These are phyloP conservation scores for Liquidambar formosana DNA, from an alignment of 164 flowering plant species.

Conservation along the genomic window DNA sequence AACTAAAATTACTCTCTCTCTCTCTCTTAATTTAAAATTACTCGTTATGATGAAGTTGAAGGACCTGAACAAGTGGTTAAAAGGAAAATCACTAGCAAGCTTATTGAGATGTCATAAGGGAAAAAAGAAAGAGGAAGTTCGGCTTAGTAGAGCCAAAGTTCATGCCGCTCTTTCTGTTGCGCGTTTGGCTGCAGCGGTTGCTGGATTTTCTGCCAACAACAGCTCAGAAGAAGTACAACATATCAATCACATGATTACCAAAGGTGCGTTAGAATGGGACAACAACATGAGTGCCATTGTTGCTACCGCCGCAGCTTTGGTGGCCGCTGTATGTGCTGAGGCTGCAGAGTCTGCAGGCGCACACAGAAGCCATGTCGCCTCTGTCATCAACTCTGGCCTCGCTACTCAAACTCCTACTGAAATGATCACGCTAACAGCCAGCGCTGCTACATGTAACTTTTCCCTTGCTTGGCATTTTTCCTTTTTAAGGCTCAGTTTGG, in stretches of 20 bases:
- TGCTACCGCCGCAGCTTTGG: constrained; percentile 31
- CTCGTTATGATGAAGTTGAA: constrained; percentile 9
- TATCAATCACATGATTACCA: not conserved
- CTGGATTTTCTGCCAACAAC: constrained; percentile 20
- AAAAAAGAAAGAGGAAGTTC: constrained; percentile 27
- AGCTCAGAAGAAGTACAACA: not conserved
- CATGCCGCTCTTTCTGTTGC: constrained; percentile 38
- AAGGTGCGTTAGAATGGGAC: not conserved
- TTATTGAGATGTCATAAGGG: constrained; percentile 6
- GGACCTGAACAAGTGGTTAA: constrained; percentile 20
- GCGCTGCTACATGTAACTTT: constrained; percentile 34
- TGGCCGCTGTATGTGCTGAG: constrained; percentile 34
- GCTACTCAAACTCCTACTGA: constrained; percentile 18
- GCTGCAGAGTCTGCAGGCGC: constrained; percentile 36
- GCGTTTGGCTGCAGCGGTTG: constrained; percentile 29
- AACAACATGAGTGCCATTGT: constrained; percentile 13
- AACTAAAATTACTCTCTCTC: too few relatives aligned
- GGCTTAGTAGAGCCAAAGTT: constrained; percentile 25
- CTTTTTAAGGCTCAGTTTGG: too few relatives aligned
- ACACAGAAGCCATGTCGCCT: constrained; percentile 18
- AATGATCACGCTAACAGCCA: constrained; percentile 28
- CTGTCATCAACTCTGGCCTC: constrained; percentile 24
- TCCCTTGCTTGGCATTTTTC: not conserved
- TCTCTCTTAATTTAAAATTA: too few relatives aligned
- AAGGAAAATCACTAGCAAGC: constrained; percentile 11